Conservation (phyloP, 2,329 filamentous ascomycete species). For the Harringtonia aguacate region DNA sequence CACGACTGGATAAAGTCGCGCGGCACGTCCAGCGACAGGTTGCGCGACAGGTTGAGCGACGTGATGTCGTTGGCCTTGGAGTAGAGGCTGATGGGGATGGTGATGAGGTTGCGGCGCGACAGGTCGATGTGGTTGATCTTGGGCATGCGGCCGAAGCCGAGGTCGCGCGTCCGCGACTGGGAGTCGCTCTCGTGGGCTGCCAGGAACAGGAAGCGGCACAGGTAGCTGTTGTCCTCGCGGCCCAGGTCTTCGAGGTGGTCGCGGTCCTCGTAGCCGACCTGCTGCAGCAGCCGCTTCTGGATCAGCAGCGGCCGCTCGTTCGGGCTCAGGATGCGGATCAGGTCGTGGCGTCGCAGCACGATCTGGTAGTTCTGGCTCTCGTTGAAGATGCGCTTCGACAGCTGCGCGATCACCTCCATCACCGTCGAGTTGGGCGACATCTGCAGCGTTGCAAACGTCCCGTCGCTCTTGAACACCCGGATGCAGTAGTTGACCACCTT, state of each 20-base stretch:
- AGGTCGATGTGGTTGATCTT: constrained; percentile 94
- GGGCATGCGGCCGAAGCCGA: constrained; percentile 69
- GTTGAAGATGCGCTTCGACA: constrained; percentile 90
- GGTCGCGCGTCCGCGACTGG: constrained; percentile 63
- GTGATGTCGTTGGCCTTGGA: constrained; percentile 88
- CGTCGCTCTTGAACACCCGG: constrained; percentile 87
- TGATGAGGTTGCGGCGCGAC: constrained; percentile 78
- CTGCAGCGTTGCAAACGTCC: constrained; percentile 87
- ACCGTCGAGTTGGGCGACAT: constrained; percentile 77
- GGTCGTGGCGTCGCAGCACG: constrained; percentile 84
- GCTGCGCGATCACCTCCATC: constrained; percentile 74
- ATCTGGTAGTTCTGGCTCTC: constrained; percentile 93
- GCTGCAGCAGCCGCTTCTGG: constrained; percentile 82
- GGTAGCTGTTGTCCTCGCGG: constrained; percentile 92
- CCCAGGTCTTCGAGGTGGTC: constrained; percentile 90
- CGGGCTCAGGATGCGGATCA: constrained; percentile 68
- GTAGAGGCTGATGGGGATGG: constrained; percentile 90
- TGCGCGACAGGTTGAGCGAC: constrained; percentile 85
- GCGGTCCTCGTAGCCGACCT: constrained; percentile 78
- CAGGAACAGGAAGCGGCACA: constrained; percentile 91
- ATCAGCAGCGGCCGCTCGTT: constrained; percentile 78
- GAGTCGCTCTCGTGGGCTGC: constrained; percentile 80
- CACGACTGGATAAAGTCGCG: constrained; percentile 95
- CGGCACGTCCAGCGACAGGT: constrained; percentile 83
- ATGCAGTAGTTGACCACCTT: constrained; percentile 77